phyloP scores from a whole-genome alignment of 352 stramenopile genomes.

The Phytophthora crassamura region DNA sequence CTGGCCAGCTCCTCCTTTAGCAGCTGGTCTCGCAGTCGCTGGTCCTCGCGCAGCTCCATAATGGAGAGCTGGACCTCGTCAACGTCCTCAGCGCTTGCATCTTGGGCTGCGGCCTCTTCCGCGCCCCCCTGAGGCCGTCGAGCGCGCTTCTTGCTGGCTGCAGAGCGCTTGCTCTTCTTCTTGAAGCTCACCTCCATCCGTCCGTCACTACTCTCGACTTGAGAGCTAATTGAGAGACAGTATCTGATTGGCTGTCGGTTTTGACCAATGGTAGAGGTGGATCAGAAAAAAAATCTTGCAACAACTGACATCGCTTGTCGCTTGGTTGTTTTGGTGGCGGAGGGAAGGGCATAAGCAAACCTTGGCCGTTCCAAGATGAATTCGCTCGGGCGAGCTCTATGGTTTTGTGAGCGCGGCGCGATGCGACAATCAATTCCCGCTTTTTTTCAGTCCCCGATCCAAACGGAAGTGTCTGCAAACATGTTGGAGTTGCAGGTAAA shows the following conservation, averaged over 20 bases:
- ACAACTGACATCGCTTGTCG: too few species aligned
- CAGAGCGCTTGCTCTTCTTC: constrained; percentile 54
- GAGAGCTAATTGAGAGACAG: not conserved
- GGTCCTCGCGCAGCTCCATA: constrained; percentile 76
- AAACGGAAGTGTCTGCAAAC: constrained; percentile 25
- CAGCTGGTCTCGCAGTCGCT: constrained; percentile 59
- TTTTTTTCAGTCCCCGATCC: constrained; percentile 24
- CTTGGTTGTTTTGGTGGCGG: too few species aligned
- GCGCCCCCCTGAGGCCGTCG: constrained; percentile 33
- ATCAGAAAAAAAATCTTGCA: too few species aligned
- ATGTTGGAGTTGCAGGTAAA: constrained; percentile 5
- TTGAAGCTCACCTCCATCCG: constrained; percentile 69
- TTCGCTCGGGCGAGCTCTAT: constrained; percentile 26
- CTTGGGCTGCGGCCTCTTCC: constrained; percentile 2
- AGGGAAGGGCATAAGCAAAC: too few species aligned
- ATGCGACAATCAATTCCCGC: constrained; percentile 28
- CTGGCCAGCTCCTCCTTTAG: constrained; percentile 40
- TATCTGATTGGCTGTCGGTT: constrained; percentile 18
- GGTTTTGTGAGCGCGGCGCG: constrained; percentile 21
- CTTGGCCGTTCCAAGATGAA: constrained; percentile 20
- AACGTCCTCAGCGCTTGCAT: constrained; percentile 8
- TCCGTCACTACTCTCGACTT: too few species aligned
- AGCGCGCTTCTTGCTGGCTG: constrained; percentile 44
- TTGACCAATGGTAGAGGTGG: too few species aligned
- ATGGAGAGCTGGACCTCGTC: constrained; percentile 63